These are phyloP conservation scores for Saccharomyces hybrid DNA, from an alignment of 1,139 yeast genomes.

Conservation along the genomic window DNA sequence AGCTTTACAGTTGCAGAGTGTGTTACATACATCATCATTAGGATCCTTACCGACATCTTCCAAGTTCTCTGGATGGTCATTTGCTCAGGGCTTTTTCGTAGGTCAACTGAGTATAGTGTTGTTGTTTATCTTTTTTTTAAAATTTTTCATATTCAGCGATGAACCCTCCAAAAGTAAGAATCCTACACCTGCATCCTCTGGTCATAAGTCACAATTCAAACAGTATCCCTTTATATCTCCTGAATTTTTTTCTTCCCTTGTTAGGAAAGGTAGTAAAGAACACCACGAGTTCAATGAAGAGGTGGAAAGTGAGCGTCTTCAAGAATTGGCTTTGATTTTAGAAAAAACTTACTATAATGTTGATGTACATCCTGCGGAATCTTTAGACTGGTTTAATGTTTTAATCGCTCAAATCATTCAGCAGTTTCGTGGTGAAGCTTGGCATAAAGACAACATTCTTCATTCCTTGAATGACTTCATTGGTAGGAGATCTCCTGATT, in stretches of 20 bases:
- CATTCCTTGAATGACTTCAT: conserved; percentile 58
- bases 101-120: conserved; percentile 83
- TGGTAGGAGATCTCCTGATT: conserved; percentile 31
- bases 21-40: not conserved
- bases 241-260: conserved; percentile 24
- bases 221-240: conserved; percentile 26
- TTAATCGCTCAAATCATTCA: conserved; percentile 84
- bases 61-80: conserved; percentile 42
- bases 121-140: conserved; percentile 65
- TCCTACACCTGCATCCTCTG: conserved; percentile 13
- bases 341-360: conserved; percentile 93
- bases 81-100: conserved; percentile 65
- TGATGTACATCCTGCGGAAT: conserved; percentile 76
- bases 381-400: conserved; percentile 95
- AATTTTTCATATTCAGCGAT: conserved; percentile 86
- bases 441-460: conserved; percentile 73
- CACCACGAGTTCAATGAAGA: conserved; percentile 19
- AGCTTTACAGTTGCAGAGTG: not conserved
- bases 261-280: conserved; percentile 22
- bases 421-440: conserved; percentile 80
- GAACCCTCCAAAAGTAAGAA: conserved; percentile 18
- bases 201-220: conserved; percentile 7
- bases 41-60: not conserved
- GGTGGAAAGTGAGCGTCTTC: conserved; percentile 28
- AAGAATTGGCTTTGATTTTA: conserved; percentile 44